A percentile compares a stretch with the other conserved stretches of the same genome.
Conservation (phyloP, 768 basidiomycete genomes). For the Suillus paluster region DNA sequence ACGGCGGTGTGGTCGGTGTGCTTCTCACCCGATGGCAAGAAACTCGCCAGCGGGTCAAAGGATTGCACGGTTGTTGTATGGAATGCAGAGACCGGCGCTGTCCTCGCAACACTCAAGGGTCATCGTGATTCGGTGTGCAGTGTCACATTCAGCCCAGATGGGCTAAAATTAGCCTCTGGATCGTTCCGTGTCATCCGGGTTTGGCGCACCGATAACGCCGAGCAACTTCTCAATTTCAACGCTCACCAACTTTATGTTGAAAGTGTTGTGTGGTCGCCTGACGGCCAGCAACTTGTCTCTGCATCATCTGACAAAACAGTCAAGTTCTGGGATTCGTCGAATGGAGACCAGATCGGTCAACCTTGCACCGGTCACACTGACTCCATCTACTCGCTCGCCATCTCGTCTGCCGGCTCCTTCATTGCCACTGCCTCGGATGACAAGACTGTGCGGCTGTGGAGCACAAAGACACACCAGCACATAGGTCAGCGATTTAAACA, state of each 20-base stretch:
- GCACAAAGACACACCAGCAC: slow-evolving; percentile 25
- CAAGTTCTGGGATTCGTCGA: slow-evolving; percentile 34
- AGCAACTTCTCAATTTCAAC: slow-evolving; percentile 18
- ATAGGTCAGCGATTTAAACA: slow-evolving; percentile 26
- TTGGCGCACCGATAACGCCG: slow-evolving; percentile 19
- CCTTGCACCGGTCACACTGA: slow-evolving; percentile 34
- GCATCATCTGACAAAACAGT: slow-evolving; percentile 35
- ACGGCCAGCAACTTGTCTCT: slow-evolving; percentile 32
- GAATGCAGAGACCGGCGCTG: not conserved
- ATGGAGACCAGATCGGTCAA: slow-evolving; percentile 33
- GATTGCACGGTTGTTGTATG: slow-evolving; percentile 13
- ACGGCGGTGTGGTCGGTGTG: slow-evolving; percentile 13
- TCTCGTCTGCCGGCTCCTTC: slow-evolving; percentile 34
- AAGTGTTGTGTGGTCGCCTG: slow-evolving; percentile 34
- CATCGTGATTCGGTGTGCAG: slow-evolving; percentile 21
- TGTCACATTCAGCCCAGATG: slow-evolving; percentile 28
- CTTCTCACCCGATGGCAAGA: slow-evolving; percentile 17
- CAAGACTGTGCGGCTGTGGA: slow-evolving; percentile 34
- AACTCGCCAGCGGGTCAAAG: slow-evolving; percentile 14
- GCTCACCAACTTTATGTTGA: slow-evolving; percentile 33
- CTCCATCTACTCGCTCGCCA: slow-evolving; percentile 34
- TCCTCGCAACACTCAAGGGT: slow-evolving; percentile 6
- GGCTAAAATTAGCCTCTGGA: slow-evolving; percentile 19
- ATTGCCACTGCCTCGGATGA: slow-evolving; percentile 37
- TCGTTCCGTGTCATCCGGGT: slow-evolving; percentile 24